A percentile compares a stretch with the other conserved stretches of the same genome.
These are phyloP conservation scores for Akanthomyces dipterigenus DNA, from an alignment of 2,329 filamentous ascomycete species.

Conservation along the genomic window DNA sequence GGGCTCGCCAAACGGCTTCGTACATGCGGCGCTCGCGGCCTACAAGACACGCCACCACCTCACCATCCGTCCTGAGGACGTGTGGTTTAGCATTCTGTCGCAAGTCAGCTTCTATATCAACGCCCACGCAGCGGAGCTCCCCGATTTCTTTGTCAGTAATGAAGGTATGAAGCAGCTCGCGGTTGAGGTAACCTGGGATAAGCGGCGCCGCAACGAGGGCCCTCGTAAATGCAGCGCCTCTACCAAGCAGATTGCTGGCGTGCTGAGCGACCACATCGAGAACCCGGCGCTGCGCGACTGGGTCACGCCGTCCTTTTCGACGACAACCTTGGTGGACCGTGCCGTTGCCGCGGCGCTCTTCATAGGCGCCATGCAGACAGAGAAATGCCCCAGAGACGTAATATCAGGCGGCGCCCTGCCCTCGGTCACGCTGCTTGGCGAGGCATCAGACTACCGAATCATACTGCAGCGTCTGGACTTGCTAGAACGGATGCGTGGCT, in stretches of 20 bases:
- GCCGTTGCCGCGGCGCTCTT: slow-evolving; percentile 36
- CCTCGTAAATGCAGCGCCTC: no score
- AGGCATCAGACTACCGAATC: slow-evolving; percentile 35
- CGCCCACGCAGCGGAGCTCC: slow-evolving; percentile 34
- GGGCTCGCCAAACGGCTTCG: slow-evolving; percentile 28
- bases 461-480: background rate
- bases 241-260: slow-evolving; percentile 16
- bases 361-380: slow-evolving; percentile 42
- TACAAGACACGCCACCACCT: slow-evolving; percentile 37
- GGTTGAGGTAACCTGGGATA: background rate
- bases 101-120: slow-evolving; percentile 39
- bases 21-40: slow-evolving; percentile 26
- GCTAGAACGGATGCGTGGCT: background rate
- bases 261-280: background rate
- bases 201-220: no score
- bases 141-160: slow-evolving; percentile 33
- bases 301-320: slow-evolving; percentile 44
- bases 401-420: slow-evolving; percentile 31
- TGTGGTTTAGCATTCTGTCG: slow-evolving; percentile 42
- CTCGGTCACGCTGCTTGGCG: slow-evolving; percentile 41
- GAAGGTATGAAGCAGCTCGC: slow-evolving; percentile 18
- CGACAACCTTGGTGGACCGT: slow-evolving; percentile 36
- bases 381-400: slow-evolving; percentile 32
- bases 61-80: slow-evolving; percentile 40
- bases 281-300: slow-evolving; percentile 30